phyloP scores from a whole-genome alignment of 2,329 filamentous ascomycete genomes.

The Rhynchosporium graminicola region DNA sequence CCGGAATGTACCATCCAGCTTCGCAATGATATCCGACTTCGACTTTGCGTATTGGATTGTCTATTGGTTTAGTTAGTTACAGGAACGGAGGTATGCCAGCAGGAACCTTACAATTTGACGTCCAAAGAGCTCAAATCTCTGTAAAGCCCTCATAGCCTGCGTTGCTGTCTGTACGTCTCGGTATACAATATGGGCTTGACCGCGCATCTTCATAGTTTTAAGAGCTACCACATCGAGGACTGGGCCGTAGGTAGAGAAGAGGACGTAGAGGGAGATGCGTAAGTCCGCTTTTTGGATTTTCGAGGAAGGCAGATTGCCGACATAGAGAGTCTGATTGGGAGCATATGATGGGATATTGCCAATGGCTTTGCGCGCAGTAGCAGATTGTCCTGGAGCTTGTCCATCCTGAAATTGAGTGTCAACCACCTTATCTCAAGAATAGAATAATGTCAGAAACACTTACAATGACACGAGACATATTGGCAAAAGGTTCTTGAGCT shows the following conservation, averaged over 20 bases:
- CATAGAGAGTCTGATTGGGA: constrained; percentile 85
- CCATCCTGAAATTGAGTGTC: constrained; percentile 34
- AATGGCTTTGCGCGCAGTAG: constrained; percentile 35
- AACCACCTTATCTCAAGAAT: background rate
- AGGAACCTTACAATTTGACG: constrained; percentile 70
- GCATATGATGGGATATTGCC: constrained; percentile 56
- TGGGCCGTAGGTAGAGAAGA: constrained; percentile 91
- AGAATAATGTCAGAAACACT: background rate
- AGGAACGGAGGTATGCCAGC: background rate
- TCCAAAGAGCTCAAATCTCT: constrained; percentile 85
- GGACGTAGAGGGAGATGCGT: constrained; percentile 82
- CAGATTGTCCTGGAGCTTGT: constrained; percentile 38
- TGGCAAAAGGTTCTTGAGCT: background rate
- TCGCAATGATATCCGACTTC: constrained; percentile 84
- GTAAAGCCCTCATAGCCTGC: constrained; percentile 85
- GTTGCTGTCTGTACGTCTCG: constrained; percentile 88
- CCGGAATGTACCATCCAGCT: constrained; percentile 88
- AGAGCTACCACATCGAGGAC: constrained; percentile 90
- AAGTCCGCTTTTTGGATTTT: constrained; percentile 90
- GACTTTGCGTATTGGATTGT: constrained; percentile 89
- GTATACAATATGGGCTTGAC: constrained; percentile 92
- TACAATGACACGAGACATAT: constrained; percentile 23
- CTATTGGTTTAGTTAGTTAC: constrained; percentile 48
- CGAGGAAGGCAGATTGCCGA: constrained; percentile 80
- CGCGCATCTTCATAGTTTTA: constrained; percentile 89